Conservation (phyloP, 169 alveolate genomes). For the Plasmodium chabaudi region DNA sequence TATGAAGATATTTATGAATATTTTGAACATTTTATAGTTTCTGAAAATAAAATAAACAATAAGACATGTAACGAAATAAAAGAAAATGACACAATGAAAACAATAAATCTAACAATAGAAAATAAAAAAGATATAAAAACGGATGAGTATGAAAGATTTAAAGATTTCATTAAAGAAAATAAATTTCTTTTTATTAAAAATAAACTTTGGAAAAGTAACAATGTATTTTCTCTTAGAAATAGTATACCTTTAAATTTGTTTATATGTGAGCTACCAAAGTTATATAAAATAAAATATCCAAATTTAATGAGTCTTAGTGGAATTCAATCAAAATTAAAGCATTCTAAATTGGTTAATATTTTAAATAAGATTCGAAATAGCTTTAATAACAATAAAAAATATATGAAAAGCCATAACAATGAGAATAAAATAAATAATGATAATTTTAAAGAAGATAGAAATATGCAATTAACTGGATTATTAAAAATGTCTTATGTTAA, state of each 20-base stretch:
- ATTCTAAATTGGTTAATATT: constrained; percentile 40
- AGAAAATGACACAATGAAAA: background rate
- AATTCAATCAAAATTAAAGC: constrained; percentile 22
- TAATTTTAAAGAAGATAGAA: background rate
- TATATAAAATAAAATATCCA: constrained; percentile 39
- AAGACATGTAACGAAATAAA: background rate
- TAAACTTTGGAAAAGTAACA: constrained; percentile 43
- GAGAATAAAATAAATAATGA: background rate
- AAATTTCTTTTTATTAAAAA: constrained; percentile 58
- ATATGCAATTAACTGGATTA: constrained; percentile 41
- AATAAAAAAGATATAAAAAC: background rate
- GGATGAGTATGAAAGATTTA: constrained; percentile 10
- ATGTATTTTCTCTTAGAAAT: constrained; percentile 19
- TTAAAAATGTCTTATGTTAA: constrained; percentile 61
- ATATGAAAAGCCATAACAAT: background rate
- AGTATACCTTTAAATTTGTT: constrained; percentile 43
- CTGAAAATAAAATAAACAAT: background rate
- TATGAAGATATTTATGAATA: constrained; percentile 65
- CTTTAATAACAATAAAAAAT: constrained; percentile 2
- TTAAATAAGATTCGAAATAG: constrained; percentile 12
- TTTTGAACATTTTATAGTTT: constrained; percentile 45
- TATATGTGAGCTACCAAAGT: constrained; percentile 64
- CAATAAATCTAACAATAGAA: background rate
- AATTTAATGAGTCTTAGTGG: constrained; percentile 40
- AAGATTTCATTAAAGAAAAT: constrained; percentile 25